Percentiles rank a stretch among this genome's conserved stretches.
phyloP scores from a whole-genome alignment of 345 rosid genomes.

The Gossypioides kirkii region DNA sequence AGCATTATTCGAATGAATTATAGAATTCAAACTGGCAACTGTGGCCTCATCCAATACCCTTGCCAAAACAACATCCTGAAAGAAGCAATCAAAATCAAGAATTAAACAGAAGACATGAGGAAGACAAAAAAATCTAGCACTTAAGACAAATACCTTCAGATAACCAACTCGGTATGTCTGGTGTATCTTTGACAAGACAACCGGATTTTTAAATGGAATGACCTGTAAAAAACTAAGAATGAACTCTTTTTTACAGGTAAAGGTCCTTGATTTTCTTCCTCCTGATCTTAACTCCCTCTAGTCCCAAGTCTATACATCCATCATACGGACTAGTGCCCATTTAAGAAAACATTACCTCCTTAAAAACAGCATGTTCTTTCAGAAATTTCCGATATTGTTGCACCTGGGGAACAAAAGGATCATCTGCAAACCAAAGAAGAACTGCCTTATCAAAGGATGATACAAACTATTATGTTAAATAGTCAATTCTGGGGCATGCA shows the following conservation, averaged over 20 bases:
- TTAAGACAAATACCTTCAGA: constrained; percentile 59
- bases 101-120: constrained; percentile 9
- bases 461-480: neutral
- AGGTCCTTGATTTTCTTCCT: neutral
- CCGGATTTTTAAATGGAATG: constrained; percentile 64
- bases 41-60: constrained; percentile 82
- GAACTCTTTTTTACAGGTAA: neutral
- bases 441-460: neutral
- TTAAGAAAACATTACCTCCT: constrained; percentile 59
- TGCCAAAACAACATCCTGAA: constrained; percentile 90
- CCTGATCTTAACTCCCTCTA: constrained; percentile 1
- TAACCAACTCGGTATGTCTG: constrained; percentile 82
- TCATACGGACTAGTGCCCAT: constrained; percentile 1
- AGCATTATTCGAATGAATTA: constrained; percentile 69
- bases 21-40: constrained; percentile 56
- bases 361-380: constrained; percentile 69
- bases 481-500: neutral
- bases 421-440: constrained; percentile 46
- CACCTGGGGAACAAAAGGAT: constrained; percentile 56
- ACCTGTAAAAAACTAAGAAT: constrained; percentile 38
- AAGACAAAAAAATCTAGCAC: constrained; percentile 3
- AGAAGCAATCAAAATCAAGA: constrained; percentile 20
- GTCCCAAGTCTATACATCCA: constrained; percentile 15
- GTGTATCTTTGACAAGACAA: constrained; percentile 80
- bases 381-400: constrained; percentile 69